These are phyloP conservation scores for Bacterosira constricta DNA, from an alignment of 108 stramenopile species.

Conservation along the genomic window DNA sequence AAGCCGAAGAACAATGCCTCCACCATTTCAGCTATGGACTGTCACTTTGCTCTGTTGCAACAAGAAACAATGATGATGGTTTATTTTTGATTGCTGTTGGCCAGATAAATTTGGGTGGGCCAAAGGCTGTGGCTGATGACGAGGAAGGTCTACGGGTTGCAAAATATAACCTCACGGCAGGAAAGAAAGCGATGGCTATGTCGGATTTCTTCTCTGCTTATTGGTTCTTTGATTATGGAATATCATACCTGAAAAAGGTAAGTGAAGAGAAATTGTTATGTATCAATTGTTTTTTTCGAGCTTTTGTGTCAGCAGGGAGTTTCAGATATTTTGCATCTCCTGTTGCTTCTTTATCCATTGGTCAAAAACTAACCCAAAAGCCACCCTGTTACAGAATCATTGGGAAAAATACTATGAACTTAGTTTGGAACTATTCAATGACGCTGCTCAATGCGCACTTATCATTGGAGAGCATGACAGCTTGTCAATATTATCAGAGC, in stretches of 20 bases:
- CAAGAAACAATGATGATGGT: background rate
- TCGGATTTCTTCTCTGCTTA: slow-evolving; percentile 17
- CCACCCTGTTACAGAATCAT: slow-evolving; percentile 16
- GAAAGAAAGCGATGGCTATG: slow-evolving; percentile 17
- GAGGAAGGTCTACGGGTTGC: slow-evolving; percentile 9
- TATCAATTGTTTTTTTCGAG: too few relatives aligned
- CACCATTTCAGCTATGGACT: slow-evolving; percentile 17
- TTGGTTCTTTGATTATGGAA: slow-evolving; percentile 19
- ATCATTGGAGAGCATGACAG: background rate
- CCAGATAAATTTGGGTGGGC: slow-evolving; percentile 20
- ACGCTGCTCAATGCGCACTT: slow-evolving; percentile 11
- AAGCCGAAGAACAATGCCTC: background rate
- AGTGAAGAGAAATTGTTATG: too few relatives aligned
- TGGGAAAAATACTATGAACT: slow-evolving; percentile 34
- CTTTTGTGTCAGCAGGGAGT: too few relatives aligned
- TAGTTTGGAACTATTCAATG: slow-evolving; percentile 28
- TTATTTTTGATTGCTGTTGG: slow-evolving; percentile 13
- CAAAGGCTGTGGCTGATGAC: background rate
- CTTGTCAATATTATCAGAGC: background rate
- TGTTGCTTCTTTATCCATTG: too few relatives aligned
- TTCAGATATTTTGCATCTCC: too few relatives aligned
- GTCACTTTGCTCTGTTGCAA: background rate
- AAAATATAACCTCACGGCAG: slow-evolving; percentile 17
- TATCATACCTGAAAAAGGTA: too few relatives aligned
- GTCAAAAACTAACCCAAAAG: too few relatives aligned